Percentiles rank a stretch among this genome's conserved stretches.
phyloP scores from a whole-genome alignment of 805 yeast genomes.

The Wickerhamiella qilinensis region DNA sequence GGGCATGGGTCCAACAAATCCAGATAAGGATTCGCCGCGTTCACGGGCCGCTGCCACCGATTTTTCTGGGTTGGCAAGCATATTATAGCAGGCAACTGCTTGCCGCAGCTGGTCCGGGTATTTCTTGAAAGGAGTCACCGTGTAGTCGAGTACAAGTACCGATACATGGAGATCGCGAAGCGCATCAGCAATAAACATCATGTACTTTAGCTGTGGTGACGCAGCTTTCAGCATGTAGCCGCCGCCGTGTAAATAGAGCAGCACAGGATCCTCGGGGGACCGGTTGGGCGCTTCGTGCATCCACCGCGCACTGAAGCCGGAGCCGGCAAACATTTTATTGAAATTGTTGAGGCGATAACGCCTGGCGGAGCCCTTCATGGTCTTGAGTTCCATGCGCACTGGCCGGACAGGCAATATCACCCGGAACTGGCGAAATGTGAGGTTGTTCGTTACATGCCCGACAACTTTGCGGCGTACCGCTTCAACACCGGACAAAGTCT shows the following conservation, averaged over 20 bases:
- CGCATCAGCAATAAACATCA: slow-evolving; percentile 6
- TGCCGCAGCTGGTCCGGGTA: slow-evolving; percentile 19
- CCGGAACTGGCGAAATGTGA: slow-evolving; percentile 11
- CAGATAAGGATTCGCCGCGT: too few relatives aligned
- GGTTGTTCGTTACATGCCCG: slow-evolving; percentile 7
- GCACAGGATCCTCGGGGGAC: slow-evolving; percentile 14
- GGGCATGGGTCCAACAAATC: too few relatives aligned
- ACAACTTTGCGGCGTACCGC: too few relatives aligned
- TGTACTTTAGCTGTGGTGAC: slow-evolving; percentile 10
- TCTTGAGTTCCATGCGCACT: slow-evolving; percentile 8
- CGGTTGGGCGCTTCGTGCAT: slow-evolving; percentile 14
- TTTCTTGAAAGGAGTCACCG: slow-evolving; percentile 13
- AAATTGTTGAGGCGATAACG: slow-evolving; percentile 6
- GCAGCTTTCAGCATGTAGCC: slow-evolving; percentile 13
- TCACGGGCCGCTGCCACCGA: too few relatives aligned
- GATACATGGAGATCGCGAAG: slow-evolving; percentile 11
- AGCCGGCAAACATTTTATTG: slow-evolving; percentile 8
- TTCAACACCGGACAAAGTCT: too few relatives aligned
- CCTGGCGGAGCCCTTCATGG: background rate
- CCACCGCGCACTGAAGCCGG: slow-evolving; percentile 10
- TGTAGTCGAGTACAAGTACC: slow-evolving; percentile 18
- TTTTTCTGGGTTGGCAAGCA: slow-evolving; percentile 5
- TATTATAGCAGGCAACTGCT: slow-evolving; percentile 11
- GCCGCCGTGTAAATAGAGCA: slow-evolving; percentile 18
- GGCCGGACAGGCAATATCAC: slow-evolving; percentile 12